These are phyloP conservation scores for Piromyces finnis DNA, from an alignment of 192 early-diverging fungal genomes.

Conservation along the genomic window DNA sequence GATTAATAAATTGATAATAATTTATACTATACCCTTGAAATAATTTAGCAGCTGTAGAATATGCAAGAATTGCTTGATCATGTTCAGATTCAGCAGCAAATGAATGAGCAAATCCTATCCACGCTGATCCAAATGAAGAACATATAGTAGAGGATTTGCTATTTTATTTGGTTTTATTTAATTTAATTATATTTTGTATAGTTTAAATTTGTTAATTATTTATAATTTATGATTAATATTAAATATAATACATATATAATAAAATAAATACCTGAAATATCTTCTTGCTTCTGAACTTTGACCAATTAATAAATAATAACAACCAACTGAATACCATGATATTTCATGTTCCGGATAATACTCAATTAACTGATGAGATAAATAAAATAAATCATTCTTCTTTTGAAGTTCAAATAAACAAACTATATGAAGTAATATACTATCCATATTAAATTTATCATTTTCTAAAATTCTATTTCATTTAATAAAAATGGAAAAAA, in stretches of 20 bases:
- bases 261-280: constrained; percentile 28
- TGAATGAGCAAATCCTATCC: constrained; percentile 68
- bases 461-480: constrained; percentile 28
- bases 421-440: constrained; percentile 42
- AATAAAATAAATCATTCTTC: constrained; percentile 48
- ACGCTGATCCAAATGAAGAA: constrained; percentile 39
- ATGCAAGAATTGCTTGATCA: constrained; percentile 60
- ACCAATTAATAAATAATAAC: constrained; percentile 46
- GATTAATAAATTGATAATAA: too few relatives aligned
- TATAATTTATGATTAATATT: too few relatives aligned
- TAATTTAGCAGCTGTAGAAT: constrained; percentile 36
- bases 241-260: too few relatives aligned
- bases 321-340: constrained; percentile 63
- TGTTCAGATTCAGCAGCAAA: constrained; percentile 53
- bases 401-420: constrained; percentile 41
- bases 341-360: constrained; percentile 30
- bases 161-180: background rate
- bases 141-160: constrained; percentile 43
- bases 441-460: constrained; percentile 33
- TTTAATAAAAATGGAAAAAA: too few relatives aligned
- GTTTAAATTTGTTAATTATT: too few relatives aligned
- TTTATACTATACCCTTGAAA: constrained; percentile 61
- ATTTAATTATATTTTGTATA: too few relatives aligned
- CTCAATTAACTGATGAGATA: constrained; percentile 54
- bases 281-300: constrained; percentile 39